A percentile compares a stretch with the other conserved stretches of the same genome.
Evolutionary conservation across 768 basidiomycete genomes (phyloP).

Genomic region (Leccinum imitatum): DNA sequence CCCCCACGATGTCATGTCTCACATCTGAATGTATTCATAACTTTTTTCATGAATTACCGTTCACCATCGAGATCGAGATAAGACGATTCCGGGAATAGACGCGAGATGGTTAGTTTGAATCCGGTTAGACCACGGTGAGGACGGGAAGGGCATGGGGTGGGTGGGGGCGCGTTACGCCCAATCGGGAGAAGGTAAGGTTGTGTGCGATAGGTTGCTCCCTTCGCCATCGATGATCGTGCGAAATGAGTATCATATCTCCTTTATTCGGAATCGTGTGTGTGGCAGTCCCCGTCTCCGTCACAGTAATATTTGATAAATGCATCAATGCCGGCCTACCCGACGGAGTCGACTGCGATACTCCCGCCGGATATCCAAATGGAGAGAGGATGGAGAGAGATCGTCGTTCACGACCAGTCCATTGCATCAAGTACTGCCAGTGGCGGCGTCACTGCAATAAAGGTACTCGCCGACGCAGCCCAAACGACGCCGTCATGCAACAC

Average conservation of each 20-base stretch:
- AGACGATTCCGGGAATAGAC: not conserved
- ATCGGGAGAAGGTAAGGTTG: not conserved
- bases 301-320: not conserved
- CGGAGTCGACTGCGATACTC: constrained; percentile 2
- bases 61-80: not conserved
- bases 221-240: not conserved
- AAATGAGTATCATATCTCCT: not conserved
- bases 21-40: constrained; percentile 10
- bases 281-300: not conserved
- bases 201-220: not conserved
- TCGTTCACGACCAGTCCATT: not conserved
- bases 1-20: constrained; percentile 10
- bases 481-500: not conserved
- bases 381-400: not conserved
- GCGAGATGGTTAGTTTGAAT: not conserved
- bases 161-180: not conserved
- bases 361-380: not conserved
- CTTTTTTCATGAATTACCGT: constrained; percentile 5
- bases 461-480: not conserved
- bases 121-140: not conserved
- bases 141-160: not conserved
- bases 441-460: not conserved
- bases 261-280: not conserved
- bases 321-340: constrained; percentile 1
- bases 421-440: not conserved